Base-by-base conservation (phyloP, 1,284 basidiomycete genomes). In the Ceratobasidium sp. region DNA sequence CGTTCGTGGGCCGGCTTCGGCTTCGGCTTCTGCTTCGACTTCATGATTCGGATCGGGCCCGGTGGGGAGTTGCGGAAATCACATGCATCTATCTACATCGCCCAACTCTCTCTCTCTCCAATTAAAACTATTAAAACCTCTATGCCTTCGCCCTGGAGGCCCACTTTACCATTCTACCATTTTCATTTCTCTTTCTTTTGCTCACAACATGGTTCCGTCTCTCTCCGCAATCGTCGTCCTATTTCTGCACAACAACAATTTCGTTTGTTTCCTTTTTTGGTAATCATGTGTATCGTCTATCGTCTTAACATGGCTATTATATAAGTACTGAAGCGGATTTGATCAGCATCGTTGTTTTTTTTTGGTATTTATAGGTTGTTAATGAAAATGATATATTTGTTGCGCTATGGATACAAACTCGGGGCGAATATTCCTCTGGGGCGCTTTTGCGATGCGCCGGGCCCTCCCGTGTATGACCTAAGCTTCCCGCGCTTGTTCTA, bases 1-100 rank as follows among this genome's bases (percentile, higher is more conserved):
- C 50, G 84, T 86, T 46, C 69, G 70, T 15, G 79, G 79, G 1
- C 76, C 78, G 2, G 70, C 71, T 9, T 62, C 73, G 15, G 52
- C 70, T 23, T 73, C 52, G 3, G 42, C 56, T 38, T 38, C 70
- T 33, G 17, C 48, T 28, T 38, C 40, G 40, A 52, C 40, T 12
- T 54, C 28, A 12, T 66, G 57, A 61, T 42, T 62, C n/a, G 59
- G 59, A 62, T 62, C 59, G 59, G 59, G 59, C n/a, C 59, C n/a
- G 59, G 59, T 1, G 52, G 15, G 52, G 33, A 33, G 33, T 33
- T 33, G 4, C n/a, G 7, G 52, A n/a, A 26, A 26, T 42, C 15
- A 33, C 42, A 48, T 33, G 44, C n/a, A 40, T 13, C 38, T 62
- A 7, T 33, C 7, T 12, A 1, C 61, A 1, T 38, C 61, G 12